Percentiles rank a stretch among this genome's conserved stretches.
Evolutionary conservation across 2,329 filamentous ascomycete genomes (phyloP).

Genomic region (Neonectria neomacrospora): DNA sequence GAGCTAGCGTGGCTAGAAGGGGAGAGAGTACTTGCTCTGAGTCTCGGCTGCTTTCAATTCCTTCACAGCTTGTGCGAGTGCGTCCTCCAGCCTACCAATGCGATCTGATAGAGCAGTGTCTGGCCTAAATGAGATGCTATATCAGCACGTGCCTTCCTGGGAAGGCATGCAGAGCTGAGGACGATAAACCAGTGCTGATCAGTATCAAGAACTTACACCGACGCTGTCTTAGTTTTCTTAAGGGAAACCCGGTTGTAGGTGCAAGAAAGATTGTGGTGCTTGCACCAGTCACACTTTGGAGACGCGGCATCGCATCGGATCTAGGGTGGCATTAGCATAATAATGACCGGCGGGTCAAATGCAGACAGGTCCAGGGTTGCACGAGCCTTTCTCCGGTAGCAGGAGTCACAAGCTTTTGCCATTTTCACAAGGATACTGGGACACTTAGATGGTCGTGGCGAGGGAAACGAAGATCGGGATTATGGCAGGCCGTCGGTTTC

Average conservation of each 20-base stretch:
- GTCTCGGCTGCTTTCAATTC: neutral
- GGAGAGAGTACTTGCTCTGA: neutral
- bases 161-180: too few relatives aligned
- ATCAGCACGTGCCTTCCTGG: neutral
- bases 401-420: constrained; percentile 5
- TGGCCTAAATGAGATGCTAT: neutral
- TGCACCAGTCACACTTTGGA: constrained; percentile 7
- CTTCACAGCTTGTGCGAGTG: neutral
- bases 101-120: neutral
- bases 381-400: constrained; percentile 3
- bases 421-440: neutral
- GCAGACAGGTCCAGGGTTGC: neutral
- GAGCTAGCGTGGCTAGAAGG: neutral
- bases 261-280: neutral
- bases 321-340: neutral
- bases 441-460: neutral
- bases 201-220: neutral
- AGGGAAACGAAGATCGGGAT: neutral
- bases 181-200: neutral
- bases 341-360: too few relatives aligned
- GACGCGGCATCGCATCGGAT: constrained; percentile 1
- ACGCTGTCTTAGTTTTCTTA: neutral
- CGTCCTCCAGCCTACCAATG: neutral
- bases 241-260: neutral
- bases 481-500: neutral